Percentiles rank a stretch among this genome's conserved stretches.
phyloP scores from a whole-genome alignment of 352 stramenopile genomes.

The Pythium aristosporum region DNA sequence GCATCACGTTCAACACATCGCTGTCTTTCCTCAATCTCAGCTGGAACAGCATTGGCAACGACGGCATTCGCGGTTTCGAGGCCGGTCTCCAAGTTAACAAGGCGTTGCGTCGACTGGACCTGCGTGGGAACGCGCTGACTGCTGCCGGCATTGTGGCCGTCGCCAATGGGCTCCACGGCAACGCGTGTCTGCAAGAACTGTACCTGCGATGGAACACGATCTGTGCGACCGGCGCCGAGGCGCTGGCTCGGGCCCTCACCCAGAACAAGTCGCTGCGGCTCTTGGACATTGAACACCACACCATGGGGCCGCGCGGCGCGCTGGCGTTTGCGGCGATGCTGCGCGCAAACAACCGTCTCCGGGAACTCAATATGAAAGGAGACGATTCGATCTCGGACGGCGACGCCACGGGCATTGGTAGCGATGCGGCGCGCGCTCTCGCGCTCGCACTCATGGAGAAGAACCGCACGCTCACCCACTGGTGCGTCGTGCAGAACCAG shows the following conservation, averaged over 20 bases:
- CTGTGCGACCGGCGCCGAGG: constrained; percentile 49
- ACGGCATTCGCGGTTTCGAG: constrained; percentile 43
- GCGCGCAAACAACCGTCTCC: constrained; percentile 43
- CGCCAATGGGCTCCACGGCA: constrained; percentile 45
- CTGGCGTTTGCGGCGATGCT: constrained; percentile 67
- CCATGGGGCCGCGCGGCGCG: constrained; percentile 55
- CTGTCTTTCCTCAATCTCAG: constrained; percentile 73
- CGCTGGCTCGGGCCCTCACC: constrained; percentile 49
- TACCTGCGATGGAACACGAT: constrained; percentile 76
- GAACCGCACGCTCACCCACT: constrained; percentile 47
- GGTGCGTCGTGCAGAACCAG: constrained; percentile 64
- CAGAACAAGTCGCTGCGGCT: constrained; percentile 58
- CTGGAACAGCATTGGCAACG: constrained; percentile 72
- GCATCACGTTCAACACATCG: constrained; percentile 52
- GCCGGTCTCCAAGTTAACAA: constrained; percentile 51
- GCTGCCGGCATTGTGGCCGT: constrained; percentile 52
- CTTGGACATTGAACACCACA: constrained; percentile 77
- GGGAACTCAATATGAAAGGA: constrained; percentile 65
- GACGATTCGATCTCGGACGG: constrained; percentile 54
- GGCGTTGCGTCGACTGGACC: constrained; percentile 50
- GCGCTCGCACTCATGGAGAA: constrained; percentile 40
- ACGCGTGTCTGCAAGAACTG: constrained; percentile 60
- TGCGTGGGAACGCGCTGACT: constrained; percentile 66
- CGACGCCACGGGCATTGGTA: constrained; percentile 43
- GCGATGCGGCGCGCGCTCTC: constrained; percentile 45